Percentiles rank a stretch among this genome's conserved stretches.
Evolutionary conservation across 495 filamentous ascomycete species (phyloP).

Genomic region (Terfezia claveryi): DNA sequence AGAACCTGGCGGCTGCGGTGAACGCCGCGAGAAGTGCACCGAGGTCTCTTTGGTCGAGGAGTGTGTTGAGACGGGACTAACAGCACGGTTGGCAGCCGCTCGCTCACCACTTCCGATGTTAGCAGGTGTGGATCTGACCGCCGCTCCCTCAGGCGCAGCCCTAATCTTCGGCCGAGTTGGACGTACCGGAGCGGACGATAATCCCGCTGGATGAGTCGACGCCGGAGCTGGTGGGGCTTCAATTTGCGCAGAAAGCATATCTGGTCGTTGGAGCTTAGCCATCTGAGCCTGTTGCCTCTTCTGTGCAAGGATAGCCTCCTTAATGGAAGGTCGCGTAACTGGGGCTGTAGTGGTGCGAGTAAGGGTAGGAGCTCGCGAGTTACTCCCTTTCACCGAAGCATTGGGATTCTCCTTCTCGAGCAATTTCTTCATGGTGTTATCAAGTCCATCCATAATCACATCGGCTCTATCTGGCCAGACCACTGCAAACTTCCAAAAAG

Average conservation of each 20-base stretch:
- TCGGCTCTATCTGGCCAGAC: constrained; percentile 65
- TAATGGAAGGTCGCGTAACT: constrained; percentile 35
- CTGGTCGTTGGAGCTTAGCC: constrained; percentile 38
- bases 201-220: constrained; percentile 18
- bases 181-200: constrained; percentile 21
- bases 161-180: constrained; percentile 22
- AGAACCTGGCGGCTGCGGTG: constrained; percentile 7
- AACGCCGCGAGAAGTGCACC: neutral
- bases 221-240: constrained; percentile 25
- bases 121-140: neutral
- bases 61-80: neutral
- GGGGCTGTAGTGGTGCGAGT: constrained; percentile 30
- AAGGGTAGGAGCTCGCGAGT: constrained; percentile 27
- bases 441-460: constrained; percentile 51
- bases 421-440: constrained; percentile 46
- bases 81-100: neutral
- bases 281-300: constrained; percentile 43
- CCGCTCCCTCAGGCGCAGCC: constrained; percentile 7
- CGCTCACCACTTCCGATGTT: neutral
- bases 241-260: constrained; percentile 24
- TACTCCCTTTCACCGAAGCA: constrained; percentile 29
- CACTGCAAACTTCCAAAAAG: constrained; percentile 59
- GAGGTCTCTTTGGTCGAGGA: neutral
- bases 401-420: constrained; percentile 69
- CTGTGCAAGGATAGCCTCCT: constrained; percentile 63